Conservation (phyloP, 148 eudicot genomes). For the Silene uniflora region DNA sequence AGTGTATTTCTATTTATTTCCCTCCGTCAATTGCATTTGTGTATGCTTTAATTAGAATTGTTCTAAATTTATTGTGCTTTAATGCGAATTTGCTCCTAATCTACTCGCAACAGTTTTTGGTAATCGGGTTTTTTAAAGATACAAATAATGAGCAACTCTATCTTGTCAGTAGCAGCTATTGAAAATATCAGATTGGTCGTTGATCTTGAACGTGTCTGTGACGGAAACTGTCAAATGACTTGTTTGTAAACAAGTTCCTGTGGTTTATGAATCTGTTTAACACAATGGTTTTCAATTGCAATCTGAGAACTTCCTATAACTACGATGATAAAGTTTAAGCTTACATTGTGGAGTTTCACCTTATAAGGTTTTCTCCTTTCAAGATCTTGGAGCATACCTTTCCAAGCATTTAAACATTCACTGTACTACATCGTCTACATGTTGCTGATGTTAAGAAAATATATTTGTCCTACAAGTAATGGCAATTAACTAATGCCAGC, state of each 20-base stretch:
- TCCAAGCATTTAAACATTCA: not conserved
- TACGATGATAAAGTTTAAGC: not conserved
- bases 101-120: not conserved
- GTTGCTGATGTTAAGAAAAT: constrained; percentile 7
- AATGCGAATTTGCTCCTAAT: not conserved
- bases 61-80: not conserved
- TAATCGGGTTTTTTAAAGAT: not conserved
- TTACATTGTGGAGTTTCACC: not conserved
- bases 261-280: not conserved
- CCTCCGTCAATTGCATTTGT: not conserved
- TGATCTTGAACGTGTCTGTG: not conserved
- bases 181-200: not conserved
- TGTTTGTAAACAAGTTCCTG: not conserved
- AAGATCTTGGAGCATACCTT: not conserved
- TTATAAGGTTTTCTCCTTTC: not conserved
- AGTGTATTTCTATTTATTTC: not conserved
- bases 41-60: not conserved
- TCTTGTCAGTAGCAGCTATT: not conserved
- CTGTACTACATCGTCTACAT: not conserved
- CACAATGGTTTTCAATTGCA: not conserved
- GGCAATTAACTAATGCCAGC: not conserved
- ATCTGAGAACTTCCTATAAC: not conserved
- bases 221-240: not conserved
- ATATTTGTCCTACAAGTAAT: not conserved
- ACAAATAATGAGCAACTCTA: not conserved